phyloP scores from a whole-genome alignment of 163 green algal species.

The Dunaliella salina region DNA sequence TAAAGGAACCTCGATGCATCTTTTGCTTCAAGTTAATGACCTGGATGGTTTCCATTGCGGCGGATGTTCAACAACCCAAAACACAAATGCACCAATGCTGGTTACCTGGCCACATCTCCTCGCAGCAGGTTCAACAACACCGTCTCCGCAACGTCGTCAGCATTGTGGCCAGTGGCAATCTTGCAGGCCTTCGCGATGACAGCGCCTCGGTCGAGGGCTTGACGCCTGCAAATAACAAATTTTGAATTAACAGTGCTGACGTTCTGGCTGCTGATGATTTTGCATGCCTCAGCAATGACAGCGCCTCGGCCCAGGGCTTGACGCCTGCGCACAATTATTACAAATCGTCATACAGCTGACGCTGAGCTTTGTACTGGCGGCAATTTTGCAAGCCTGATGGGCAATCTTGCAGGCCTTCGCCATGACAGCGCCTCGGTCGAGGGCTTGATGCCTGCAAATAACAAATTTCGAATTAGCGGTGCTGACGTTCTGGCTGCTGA shows the following conservation, averaged over 20 bases:
- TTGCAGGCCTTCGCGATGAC: constrained; percentile 68
- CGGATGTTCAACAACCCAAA: too few species aligned
- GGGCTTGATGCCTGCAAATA: constrained; percentile 57
- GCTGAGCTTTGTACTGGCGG: too few species aligned
- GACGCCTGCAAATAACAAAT: constrained; percentile 33
- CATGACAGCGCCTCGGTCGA: constrained; percentile 78
- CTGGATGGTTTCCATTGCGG: too few species aligned
- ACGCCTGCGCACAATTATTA: constrained; percentile 18
- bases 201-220: constrained; percentile 85
- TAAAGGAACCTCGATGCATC: too few species aligned
- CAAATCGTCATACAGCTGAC: too few species aligned
- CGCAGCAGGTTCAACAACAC: constrained; percentile 95
- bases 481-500: constrained; percentile 91
- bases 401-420: too few species aligned
- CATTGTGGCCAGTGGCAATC: constrained; percentile 92
- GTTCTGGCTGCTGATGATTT: constrained; percentile 94
- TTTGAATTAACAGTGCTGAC: too few species aligned
- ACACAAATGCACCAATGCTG: too few species aligned
- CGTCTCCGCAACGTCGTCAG: constrained; percentile 95
- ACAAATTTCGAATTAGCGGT: too few species aligned
- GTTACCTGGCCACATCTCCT: constrained; percentile 78
- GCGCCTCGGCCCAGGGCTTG: constrained; percentile 86
- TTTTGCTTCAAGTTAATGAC: too few species aligned
- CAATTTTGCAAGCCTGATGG: too few species aligned
- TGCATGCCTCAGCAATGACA: constrained; percentile 61